Base-by-base conservation (phyloP, 306 rosid genomes). In the Oemleria cerasiformis region DNA sequence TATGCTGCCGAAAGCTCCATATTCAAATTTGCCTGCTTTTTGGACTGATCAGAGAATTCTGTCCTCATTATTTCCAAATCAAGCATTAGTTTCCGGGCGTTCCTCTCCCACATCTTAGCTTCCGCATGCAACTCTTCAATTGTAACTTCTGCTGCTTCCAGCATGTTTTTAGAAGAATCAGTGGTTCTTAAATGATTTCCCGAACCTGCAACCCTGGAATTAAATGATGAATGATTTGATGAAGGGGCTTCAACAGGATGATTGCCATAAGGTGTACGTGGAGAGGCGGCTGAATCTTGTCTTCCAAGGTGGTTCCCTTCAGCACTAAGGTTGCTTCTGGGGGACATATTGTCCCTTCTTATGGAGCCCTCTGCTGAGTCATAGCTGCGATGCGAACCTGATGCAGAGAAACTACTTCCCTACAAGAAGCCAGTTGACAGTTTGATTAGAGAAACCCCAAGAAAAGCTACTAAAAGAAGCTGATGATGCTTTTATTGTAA, bases 61-160 rank as follows among this genome's bases (percentile, higher is more conserved):
- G 75, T 73, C 88, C 75, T 89, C 81, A 84, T 38, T 74, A 67
- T 73, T 43, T 94, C 96, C 78, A 87, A 76, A 82, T 91, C 96
- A 75, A 73, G 79, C 95, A 89, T 86, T 58, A 94, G 85, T 77
- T 91, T 88, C 65, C 88, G 83, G 36, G 96, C 96, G 16, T 94
- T 91, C 85, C 88, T 85, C 82, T 94, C 96, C 97, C 99, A 91
- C 96, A 91, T 89, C 87, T 84, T 89, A 23, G 98, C 97, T 80
- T 94, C 96, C 10, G 89, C 98, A 44, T 86, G 96, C 62, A 94
- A 84, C 85, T 86, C 97, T 72, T 78, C 85, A 68, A 72, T 74
- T 9, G 90, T 76, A 58, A 63, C 82, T 77, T 79, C 87, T 73
- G 91, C 80, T 21, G 84, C 83, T 66, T 88, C 92, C 65, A 39